A percentile compares a stretch with the other conserved stretches of the same genome.
Evolutionary conservation across 495 filamentous ascomycete genomes (phyloP).

Genomic region (Astrothelium subdiscretum): DNA sequence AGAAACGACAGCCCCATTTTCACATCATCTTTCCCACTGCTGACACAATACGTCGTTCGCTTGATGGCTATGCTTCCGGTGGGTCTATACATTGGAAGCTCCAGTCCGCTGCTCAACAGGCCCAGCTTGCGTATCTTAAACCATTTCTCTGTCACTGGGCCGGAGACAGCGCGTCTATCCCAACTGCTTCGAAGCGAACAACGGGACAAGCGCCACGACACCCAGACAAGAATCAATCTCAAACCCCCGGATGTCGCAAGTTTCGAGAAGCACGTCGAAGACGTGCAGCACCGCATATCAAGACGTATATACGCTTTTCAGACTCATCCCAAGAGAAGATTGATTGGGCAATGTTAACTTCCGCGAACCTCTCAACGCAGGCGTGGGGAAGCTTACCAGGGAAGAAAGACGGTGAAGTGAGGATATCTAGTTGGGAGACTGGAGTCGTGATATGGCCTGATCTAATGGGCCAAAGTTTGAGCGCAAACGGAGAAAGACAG

Average conservation of each 20-base stretch:
- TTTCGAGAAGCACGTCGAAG: slow-evolving; percentile 45
- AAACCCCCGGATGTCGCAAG: neutral
- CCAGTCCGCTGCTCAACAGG: slow-evolving; percentile 52
- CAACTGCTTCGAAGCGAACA: neutral
- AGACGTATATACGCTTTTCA: slow-evolving; percentile 72
- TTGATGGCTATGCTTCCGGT: slow-evolving; percentile 34
- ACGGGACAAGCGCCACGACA: neutral
- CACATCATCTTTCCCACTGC: slow-evolving; percentile 11
- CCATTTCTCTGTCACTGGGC: slow-evolving; percentile 68
- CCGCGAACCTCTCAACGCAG: slow-evolving; percentile 79
- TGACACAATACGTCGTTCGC: slow-evolving; percentile 21
- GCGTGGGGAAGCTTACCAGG: slow-evolving; percentile 62
- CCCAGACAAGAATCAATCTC: neutral
- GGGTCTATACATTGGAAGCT: slow-evolving; percentile 74
- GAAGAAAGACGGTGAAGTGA: slow-evolving; percentile 44
- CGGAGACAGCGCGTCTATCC: slow-evolving; percentile 22
- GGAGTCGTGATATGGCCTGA: slow-evolving; percentile 79
- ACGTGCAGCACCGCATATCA: slow-evolving; percentile 84
- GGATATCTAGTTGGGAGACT: slow-evolving; percentile 73
- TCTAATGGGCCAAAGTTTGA: slow-evolving; percentile 32
- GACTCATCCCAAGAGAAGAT: slow-evolving; percentile 39
- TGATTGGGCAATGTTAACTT: slow-evolving; percentile 80
- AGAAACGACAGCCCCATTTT: slow-evolving; percentile 21
- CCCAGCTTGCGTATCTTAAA: slow-evolving; percentile 62
- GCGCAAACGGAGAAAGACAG: neutral